These are phyloP conservation scores for Cichorium intybus DNA, from an alignment of 140 eudicot genomes.

Conservation along the genomic window DNA sequence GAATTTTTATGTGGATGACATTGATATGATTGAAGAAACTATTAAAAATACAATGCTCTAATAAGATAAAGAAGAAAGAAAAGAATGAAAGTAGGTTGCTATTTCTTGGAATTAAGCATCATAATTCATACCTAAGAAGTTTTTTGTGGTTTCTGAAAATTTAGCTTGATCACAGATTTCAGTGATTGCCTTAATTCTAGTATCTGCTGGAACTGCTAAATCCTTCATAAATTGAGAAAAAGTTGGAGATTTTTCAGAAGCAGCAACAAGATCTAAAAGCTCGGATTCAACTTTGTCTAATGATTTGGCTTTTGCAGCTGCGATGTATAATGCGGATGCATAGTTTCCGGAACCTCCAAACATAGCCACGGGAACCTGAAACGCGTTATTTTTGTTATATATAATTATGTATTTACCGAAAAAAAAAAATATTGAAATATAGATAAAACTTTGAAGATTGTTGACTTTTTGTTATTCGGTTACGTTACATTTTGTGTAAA, in stretches of 20 bases:
- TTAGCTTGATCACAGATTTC: slow-evolving; percentile 69
- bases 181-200: slow-evolving; percentile 59
- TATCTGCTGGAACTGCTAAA: slow-evolving; percentile 56
- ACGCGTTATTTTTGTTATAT: too few species aligned
- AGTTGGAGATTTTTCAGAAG: slow-evolving; percentile 53
- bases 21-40: too few species aligned
- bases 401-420: too few species aligned
- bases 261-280: slow-evolving; percentile 61
- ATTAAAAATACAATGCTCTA: too few species aligned
- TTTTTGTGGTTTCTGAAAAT: slow-evolving; percentile 67
- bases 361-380: slow-evolving; percentile 80
- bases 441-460: too few species aligned
- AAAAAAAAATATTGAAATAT: neutral
- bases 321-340: slow-evolving; percentile 76
- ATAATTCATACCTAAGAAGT: slow-evolving; percentile 79
- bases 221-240: slow-evolving; percentile 87
- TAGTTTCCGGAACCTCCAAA: slow-evolving; percentile 78
- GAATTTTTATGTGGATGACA: too few species aligned
- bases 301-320: slow-evolving; percentile 65
- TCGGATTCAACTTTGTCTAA: slow-evolving; percentile 92
- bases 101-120: neutral
- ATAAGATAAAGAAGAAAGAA: too few species aligned
- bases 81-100: too few species aligned
- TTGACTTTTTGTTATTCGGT: too few species aligned
- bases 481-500: too few species aligned